phyloP scores from a whole-genome alignment of 495 filamentous ascomycete genomes.

The Schizothecium vesticola region DNA sequence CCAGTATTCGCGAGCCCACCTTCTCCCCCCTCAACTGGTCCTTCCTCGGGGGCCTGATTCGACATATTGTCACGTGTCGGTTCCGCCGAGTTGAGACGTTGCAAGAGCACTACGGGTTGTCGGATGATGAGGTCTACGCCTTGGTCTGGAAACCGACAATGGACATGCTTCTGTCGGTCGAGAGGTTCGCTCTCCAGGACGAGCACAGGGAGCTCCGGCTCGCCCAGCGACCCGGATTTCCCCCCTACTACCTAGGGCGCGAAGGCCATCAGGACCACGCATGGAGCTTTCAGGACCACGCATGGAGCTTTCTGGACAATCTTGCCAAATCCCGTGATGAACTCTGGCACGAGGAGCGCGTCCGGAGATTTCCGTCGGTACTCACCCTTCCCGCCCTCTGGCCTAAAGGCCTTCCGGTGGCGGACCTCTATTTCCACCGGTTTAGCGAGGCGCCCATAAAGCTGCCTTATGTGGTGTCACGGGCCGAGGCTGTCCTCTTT shows the following conservation, averaged over 20 bases:
- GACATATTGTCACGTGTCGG: slow-evolving; percentile 11
- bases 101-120: slow-evolving; percentile 1
- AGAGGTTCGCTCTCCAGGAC: slow-evolving; percentile 15
- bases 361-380: slow-evolving; percentile 2
- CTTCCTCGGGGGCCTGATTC: neutral
- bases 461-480: slow-evolving; percentile 16
- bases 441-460: neutral
- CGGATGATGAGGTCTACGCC: slow-evolving; percentile 11
- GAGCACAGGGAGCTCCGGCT: neutral
- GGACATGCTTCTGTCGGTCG: slow-evolving; percentile 15
- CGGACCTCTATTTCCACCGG: slow-evolving; percentile 1
- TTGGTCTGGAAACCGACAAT: slow-evolving; percentile 23
- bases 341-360: slow-evolving; percentile 17
- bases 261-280: neutral
- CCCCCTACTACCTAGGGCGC: neutral
- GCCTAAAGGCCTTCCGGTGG: slow-evolving; percentile 24
- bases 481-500: slow-evolving; percentile 19
- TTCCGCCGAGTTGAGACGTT: slow-evolving; percentile 7
- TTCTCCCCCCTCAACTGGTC: neutral
- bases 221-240: neutral
- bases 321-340: slow-evolving; percentile 20
- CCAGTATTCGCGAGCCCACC: slow-evolving; percentile 1
- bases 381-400: slow-evolving; percentile 9
- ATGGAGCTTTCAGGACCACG: slow-evolving; percentile 7
- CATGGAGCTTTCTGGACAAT: slow-evolving; percentile 18